Evolutionary conservation across 1,139 yeast species (phyloP), one percentile per base, ranked within the genome.

Genomic region (Yamadazyma epiphylla): DNA sequence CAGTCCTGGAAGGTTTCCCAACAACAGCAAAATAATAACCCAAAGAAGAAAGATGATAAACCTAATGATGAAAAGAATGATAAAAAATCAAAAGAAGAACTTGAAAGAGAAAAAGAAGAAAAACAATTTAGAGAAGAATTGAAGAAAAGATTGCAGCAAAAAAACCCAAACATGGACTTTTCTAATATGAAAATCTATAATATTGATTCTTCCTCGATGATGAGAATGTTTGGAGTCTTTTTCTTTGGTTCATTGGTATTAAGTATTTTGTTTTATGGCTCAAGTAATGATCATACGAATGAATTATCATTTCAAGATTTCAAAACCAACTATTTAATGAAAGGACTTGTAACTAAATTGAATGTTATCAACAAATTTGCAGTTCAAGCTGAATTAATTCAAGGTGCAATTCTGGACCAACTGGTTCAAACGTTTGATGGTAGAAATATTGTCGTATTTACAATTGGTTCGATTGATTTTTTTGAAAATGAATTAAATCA

Each of bases 231-330:
- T 22, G 42, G 42, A 26, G 43, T 39, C 20, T 27, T 37, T 19
- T 28, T 39, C 33, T 26, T 48, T 26, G 39, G 44, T 23, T 23
- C 45, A 15, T 25, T 39, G 13, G 27, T 46, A 5, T 35, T 48
- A 17, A 37, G 42, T 14, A 25, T 43, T 11, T 39, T 48, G 17
- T 29, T 49, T 16, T 33, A 50, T 13, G 30, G 40, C 10, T 42
- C 43, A 19, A 38, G 41, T 5, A 36, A 40, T 19, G 48, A 47
- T 17, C 43, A 41, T 12, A 27, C 13, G 7, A 54, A 65, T 36
- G 73, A 74, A 41, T 66, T 91, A 41, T 83, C 96, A 2, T 87
- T 86, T 73, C 96, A 89, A 58, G 95, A 87, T 53, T 91, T 91
- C 67, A 84, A 85, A 51, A 73, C 80, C 14, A 79, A 82, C 37